phyloP scores from a whole-genome alignment of 331 rosid species.

The Arachis monticola region DNA sequence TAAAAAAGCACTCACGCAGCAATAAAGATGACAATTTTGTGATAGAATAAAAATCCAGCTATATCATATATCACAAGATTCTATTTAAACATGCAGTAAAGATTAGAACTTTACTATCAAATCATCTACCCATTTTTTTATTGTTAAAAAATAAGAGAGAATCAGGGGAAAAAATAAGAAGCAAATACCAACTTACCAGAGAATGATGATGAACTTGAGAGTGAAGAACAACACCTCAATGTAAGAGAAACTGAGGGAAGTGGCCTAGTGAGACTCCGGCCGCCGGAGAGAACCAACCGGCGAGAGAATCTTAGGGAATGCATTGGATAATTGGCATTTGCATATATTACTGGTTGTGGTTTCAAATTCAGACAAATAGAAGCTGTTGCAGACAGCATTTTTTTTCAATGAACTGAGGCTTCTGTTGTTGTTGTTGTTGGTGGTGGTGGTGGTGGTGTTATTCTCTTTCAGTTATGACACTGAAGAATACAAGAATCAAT shows the following conservation, averaged over 20 bases:
- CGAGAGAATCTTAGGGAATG: constrained; percentile 44
- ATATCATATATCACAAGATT: not conserved
- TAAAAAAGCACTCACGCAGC: too few relatives aligned
- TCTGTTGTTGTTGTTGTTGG: too few relatives aligned
- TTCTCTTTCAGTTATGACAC: not conserved
- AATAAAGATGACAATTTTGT: not conserved
- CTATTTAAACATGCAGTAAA: constrained; percentile 10
- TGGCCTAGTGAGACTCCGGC: constrained; percentile 24
- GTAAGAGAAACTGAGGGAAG: constrained; percentile 21
- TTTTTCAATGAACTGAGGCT: not conserved
- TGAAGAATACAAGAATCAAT: too few relatives aligned
- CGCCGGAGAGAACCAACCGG: constrained; percentile 21
- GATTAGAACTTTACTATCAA: constrained; percentile 23
- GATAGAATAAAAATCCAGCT: not conserved
- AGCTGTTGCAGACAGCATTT: constrained; percentile 39
- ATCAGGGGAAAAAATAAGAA: not conserved
- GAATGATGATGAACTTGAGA: constrained; percentile 18
- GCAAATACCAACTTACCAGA: constrained; percentile 36
- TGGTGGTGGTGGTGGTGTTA: too few relatives aligned
- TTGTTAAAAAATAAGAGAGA: too few relatives aligned
- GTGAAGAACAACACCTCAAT: constrained; percentile 47
- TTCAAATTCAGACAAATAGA: not conserved
- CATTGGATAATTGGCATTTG: constrained; percentile 4
- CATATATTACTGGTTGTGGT: not conserved
- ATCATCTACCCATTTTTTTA: not conserved